Evolutionary conservation across 805 yeast genomes (phyloP), one percentile per base, ranked within the genome.

Genomic region (Metschnikowia colocasiae): DNA sequence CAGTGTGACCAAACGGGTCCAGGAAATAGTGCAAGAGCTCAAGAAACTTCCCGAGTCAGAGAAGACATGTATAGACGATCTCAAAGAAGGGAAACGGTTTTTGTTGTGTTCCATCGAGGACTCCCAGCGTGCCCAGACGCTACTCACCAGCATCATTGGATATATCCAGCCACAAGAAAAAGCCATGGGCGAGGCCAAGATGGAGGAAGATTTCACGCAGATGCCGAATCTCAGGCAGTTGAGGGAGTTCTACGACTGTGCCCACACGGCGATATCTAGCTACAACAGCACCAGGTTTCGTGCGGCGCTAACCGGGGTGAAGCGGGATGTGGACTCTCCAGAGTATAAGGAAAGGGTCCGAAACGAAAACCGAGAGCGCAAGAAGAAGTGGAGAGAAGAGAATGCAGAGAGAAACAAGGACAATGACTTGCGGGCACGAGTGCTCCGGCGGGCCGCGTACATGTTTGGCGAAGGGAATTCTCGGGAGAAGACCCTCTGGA

Each of bases 331-430:
- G 8, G 69, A 66, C 25, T 55, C 64, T 2, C 56, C 63, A 8
- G 79, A 75, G 49, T 68, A 71, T 40, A 76, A 76, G 51, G 88
- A 83, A 57, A 75, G 80, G 51, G 70, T 82, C 9, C 68, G 90
- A 41, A 56, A 76, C 22, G 91, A 82, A 40, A 88, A 88, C 58
- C 71, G 95, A 40, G 87, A 82, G 45, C 71, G 96, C 18, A 88
- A 88, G 68, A 83, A 85, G 67, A 78, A 79, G 54, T 88, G 96
- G 96, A 74, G 96, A 58, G 91, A 82, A 53, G 82, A 80, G 23
- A 89, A 92, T 60, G 77, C 79, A 7, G 84, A 84, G 50, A 75
- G 94, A 54, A 91, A 91, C 64, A 84, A 87, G 68, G 96, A 90
- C 62, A 85, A 88, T 58, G 98, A 92, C 60, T 70, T 92, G 46